These are phyloP conservation scores for Fusarium sp. DNA, from an alignment of 2,329 filamentous ascomycete genomes.

Conservation along the genomic window DNA sequence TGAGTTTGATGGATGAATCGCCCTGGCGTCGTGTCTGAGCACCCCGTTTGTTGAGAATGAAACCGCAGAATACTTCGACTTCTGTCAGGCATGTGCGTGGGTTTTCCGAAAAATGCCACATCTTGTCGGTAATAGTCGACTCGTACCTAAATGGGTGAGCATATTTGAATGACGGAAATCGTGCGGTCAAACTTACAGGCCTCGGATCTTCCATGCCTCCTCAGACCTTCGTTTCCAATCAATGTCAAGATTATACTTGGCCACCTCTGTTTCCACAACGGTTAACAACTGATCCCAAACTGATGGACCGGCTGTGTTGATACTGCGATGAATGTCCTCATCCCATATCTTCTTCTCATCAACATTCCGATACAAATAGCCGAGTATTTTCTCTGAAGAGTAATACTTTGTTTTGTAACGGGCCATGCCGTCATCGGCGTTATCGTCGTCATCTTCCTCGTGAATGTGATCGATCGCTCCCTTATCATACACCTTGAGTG, in stretches of 20 bases:
- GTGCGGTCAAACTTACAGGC: conserved; percentile 59
- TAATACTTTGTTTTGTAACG: conserved; percentile 70
- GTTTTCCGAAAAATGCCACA: conserved; percentile 60
- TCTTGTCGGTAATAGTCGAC: conserved; percentile 56
- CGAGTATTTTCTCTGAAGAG: conserved; percentile 75
- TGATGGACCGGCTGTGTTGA: conserved; percentile 48
- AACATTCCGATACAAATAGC: conserved; percentile 77
- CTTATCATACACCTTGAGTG: conserved; percentile 60
- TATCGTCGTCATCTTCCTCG: conserved; percentile 55
- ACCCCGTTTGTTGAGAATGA: conserved; percentile 66
- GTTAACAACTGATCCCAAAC: conserved; percentile 61
- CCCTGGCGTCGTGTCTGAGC: conserved; percentile 64
- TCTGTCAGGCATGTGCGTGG: conserved; percentile 61
- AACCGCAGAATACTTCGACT: conserved; percentile 68
- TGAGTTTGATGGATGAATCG: conserved; percentile 65
- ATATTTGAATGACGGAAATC: conserved; percentile 45
- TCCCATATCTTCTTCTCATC: conserved; percentile 77
- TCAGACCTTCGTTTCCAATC: conserved; percentile 53
- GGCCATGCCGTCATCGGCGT: conserved; percentile 59
- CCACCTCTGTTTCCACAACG: conserved; percentile 40
- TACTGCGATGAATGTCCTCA: conserved; percentile 58
- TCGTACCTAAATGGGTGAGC: conserved; percentile 60
- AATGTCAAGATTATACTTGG: conserved; percentile 41
- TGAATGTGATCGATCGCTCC: conserved; percentile 53
- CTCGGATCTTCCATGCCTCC: conserved; percentile 60